These are phyloP conservation scores for Leishmania aethiopica DNA, from an alignment of 208 protist species.

Conservation along the genomic window DNA sequence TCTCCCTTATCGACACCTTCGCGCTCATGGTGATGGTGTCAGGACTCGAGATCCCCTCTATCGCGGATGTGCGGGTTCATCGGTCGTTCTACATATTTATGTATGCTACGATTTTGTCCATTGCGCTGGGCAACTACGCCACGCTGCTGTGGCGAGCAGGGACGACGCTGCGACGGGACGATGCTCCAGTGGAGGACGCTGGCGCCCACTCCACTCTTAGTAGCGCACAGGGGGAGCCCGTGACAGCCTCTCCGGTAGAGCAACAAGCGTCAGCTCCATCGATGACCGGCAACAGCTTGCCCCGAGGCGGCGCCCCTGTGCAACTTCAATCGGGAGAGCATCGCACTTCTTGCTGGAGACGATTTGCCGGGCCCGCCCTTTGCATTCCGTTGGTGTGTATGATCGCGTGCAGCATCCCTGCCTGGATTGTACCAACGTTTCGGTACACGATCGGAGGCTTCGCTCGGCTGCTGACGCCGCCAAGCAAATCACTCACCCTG, in stretches of 20 bases:
- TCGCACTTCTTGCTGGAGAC: neutral
- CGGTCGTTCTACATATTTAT: conserved; percentile 69
- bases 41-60: conserved; percentile 65
- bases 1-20: conserved; percentile 93
- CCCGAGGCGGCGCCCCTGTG: neutral
- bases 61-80: conserved; percentile 47
- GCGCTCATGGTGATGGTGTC: conserved; percentile 93
- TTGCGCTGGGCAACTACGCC: conserved; percentile 71
- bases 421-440: conserved; percentile 42
- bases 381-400: conserved; percentile 6
- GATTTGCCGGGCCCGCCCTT: too few species aligned
- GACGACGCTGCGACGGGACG: conserved; percentile 27
- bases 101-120: conserved; percentile 49
- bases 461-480: conserved; percentile 31
- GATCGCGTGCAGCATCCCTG: conserved; percentile 33
- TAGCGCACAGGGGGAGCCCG: neutral
- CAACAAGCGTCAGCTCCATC: neutral
- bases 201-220: neutral
- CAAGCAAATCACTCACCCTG: conserved; percentile 23
- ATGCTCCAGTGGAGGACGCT: neutral
- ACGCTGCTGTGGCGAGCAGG: conserved; percentile 51
- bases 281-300: neutral
- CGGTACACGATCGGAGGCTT: conserved; percentile 35
- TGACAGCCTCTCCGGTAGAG: too few species aligned
- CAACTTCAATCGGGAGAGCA: neutral